phyloP scores from a whole-genome alignment of 2,329 filamentous ascomycete species.

The Cadophora sp. region DNA sequence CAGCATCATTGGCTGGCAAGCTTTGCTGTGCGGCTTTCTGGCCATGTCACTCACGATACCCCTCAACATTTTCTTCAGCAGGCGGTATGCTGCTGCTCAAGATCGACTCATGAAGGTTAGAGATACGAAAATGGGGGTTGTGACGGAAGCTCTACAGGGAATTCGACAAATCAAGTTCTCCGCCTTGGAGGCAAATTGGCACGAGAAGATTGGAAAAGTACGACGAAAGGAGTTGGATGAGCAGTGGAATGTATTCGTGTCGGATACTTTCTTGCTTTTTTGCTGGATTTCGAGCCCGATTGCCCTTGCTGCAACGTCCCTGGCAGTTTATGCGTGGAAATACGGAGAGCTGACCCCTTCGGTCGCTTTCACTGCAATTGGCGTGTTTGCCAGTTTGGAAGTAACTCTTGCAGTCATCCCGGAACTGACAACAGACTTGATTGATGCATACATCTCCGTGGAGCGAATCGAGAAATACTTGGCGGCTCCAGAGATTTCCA shows the following conservation, averaged over 20 bases:
- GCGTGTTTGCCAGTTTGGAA: conserved; percentile 77
- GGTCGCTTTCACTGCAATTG: conserved; percentile 79
- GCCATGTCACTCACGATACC: conserved; percentile 71
- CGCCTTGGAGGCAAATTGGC: conserved; percentile 77
- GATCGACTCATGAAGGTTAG: conserved; percentile 76
- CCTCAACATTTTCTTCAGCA: conserved; percentile 71
- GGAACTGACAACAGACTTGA: conserved; percentile 71
- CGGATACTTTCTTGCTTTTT: conserved; percentile 66
- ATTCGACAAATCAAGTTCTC: conserved; percentile 89
- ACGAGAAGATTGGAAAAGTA: conserved; percentile 69
- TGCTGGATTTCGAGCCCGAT: conserved; percentile 80
- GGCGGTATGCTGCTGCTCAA: conserved; percentile 68
- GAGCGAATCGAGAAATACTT: conserved; percentile 77
- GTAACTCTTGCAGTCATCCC: conserved; percentile 73
- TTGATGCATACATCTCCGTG: conserved; percentile 78
- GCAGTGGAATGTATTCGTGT: conserved; percentile 70
- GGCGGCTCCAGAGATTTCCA: conserved; percentile 65
- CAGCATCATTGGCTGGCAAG: conserved; percentile 74
- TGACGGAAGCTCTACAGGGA: conserved; percentile 79
- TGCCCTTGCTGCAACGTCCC: conserved; percentile 72
- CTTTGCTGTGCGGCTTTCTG: conserved; percentile 68
- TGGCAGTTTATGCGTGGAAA: conserved; percentile 71
- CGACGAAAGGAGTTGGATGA: conserved; percentile 70
- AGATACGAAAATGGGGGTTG: conserved; percentile 76
- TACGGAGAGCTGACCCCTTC: conserved; percentile 71